Evolutionary conservation across 2,329 filamentous ascomycete genomes (phyloP).

Genomic region (Colletotrichum sublineola): DNA sequence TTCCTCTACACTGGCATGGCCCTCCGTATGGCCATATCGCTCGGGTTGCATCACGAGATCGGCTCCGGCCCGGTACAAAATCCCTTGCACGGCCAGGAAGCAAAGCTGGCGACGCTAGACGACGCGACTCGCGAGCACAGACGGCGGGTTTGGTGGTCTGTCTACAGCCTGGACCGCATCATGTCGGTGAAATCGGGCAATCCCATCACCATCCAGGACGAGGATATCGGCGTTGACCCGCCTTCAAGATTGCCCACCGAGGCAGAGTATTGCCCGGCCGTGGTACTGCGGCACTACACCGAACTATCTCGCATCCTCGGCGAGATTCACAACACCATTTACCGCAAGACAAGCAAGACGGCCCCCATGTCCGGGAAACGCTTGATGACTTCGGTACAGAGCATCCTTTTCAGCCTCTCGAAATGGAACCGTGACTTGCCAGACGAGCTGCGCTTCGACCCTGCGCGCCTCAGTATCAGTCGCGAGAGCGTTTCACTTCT

Average conservation of each 20-base stretch:
- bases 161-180: slow-evolving; percentile 52
- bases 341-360: slow-evolving; percentile 56
- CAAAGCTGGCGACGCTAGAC: slow-evolving; percentile 14
- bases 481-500: slow-evolving; percentile 60
- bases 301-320: slow-evolving; percentile 50
- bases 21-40: slow-evolving; percentile 68
- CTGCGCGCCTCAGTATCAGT: slow-evolving; percentile 58
- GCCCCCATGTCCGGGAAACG: slow-evolving; percentile 59
- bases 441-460: slow-evolving; percentile 61
- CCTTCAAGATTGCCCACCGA: slow-evolving; percentile 48
- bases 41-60: slow-evolving; percentile 68
- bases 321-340: slow-evolving; percentile 55
- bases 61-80: slow-evolving; percentile 37
- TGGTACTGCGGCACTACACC: slow-evolving; percentile 48
- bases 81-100: slow-evolving; percentile 22
- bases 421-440: slow-evolving; percentile 65
- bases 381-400: slow-evolving; percentile 63
- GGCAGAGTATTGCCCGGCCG: slow-evolving; percentile 48
- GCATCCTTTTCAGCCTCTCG: slow-evolving; percentile 62
- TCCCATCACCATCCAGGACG: slow-evolving; percentile 49
- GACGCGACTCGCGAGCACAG: slow-evolving; percentile 57
- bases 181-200: slow-evolving; percentile 51
- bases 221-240: slow-evolving; percentile 52
- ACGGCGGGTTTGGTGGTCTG: slow-evolving; percentile 54
- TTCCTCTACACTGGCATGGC: slow-evolving; percentile 68